phyloP scores from a whole-genome alignment of 805 yeast genomes.

The Ogataea corticis region DNA sequence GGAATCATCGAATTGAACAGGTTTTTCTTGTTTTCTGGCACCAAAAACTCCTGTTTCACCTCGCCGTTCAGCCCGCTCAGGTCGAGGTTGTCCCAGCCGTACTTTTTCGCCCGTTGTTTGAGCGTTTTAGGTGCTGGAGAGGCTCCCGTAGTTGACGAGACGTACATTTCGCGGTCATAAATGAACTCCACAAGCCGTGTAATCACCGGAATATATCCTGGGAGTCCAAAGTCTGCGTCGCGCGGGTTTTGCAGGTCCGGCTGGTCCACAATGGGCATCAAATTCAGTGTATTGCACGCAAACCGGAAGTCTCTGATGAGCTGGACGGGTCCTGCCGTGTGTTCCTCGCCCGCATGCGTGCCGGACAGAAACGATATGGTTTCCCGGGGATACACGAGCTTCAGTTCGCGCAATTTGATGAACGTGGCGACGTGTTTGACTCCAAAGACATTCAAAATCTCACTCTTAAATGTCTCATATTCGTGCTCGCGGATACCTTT shows the following conservation, averaged over 20 bases:
- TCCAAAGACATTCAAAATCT: slow-evolving; percentile 66
- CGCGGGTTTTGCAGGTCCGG: slow-evolving; percentile 41
- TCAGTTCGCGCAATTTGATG: slow-evolving; percentile 48
- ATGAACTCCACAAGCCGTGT: slow-evolving; percentile 69
- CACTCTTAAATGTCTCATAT: slow-evolving; percentile 51
- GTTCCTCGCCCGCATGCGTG: slow-evolving; percentile 11
- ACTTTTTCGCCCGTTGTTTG: slow-evolving; percentile 32
- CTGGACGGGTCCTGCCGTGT: slow-evolving; percentile 21
- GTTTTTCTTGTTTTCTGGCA: slow-evolving; percentile 32
- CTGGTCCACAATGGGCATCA: slow-evolving; percentile 43
- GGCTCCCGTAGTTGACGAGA: slow-evolving; percentile 32
- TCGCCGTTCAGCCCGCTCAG: slow-evolving; percentile 45
- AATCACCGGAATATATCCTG: slow-evolving; percentile 80
- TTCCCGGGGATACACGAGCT: slow-evolving; percentile 43
- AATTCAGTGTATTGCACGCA: slow-evolving; percentile 43
- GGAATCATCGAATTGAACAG: slow-evolving; percentile 30
- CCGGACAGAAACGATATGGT: slow-evolving; percentile 23
- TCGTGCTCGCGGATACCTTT: slow-evolving; percentile 72
- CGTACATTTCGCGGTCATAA: slow-evolving; percentile 51
- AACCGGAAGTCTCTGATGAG: slow-evolving; percentile 36
- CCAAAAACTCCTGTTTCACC: slow-evolving; percentile 28
- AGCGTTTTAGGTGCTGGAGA: slow-evolving; percentile 22
- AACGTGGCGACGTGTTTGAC: slow-evolving; percentile 48
- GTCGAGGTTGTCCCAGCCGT: slow-evolving; percentile 45
- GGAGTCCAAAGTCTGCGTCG: slow-evolving; percentile 62